Evolutionary conservation across 768 basidiomycete species (phyloP), one percentile per base, ranked within the genome.

Genomic region (Tubosaeta sp.): DNA sequence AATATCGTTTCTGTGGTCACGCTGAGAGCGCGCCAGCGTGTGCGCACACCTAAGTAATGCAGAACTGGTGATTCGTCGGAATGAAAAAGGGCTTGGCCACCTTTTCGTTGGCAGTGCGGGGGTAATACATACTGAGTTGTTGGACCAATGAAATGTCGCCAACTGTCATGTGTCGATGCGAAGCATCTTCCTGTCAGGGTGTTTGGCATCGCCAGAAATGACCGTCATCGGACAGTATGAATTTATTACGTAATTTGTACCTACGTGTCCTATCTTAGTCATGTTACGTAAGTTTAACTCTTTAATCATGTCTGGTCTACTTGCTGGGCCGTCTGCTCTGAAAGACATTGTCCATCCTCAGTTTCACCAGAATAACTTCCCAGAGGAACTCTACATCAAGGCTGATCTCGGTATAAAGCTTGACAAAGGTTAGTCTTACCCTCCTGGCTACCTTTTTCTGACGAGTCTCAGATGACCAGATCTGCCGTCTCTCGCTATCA

Each of bases 331-430:
- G 16, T 84, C 82, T 41, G 57, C 74, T 16, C 75, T 85, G 53
- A 76, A 74, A 62, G 89, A 91, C 69, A 73, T 91, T 55, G 77
- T 97, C 44, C 72, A 84, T 57, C 94, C 94, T 2, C 93, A 95
- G 64, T 95, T 97, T 65, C 93, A 97, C 70, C 95, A 97, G 69
- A 90, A 93, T 57, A 89, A 90, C 68, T 86, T 97, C 52, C 75
- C 82, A 39, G 84, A 88, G 51, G 95, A 97, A 66, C 63, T 74
- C 4, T 89, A 81, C 65, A 78, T 93, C 62, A 97, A 97, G 70
- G 76, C 76, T 27, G 88, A 94, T 43, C 78, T 92, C 13, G 84
- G 85, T 33, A 71, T 95, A 60, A 95, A 93, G 69, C 83, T 97
- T 32, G 94, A 97, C 72, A 91, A 93, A 79, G 94, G 94, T 88